Evolutionary conservation across 441 rosid species (phyloP).

Genomic region (Adansonia rubrostipa): DNA sequence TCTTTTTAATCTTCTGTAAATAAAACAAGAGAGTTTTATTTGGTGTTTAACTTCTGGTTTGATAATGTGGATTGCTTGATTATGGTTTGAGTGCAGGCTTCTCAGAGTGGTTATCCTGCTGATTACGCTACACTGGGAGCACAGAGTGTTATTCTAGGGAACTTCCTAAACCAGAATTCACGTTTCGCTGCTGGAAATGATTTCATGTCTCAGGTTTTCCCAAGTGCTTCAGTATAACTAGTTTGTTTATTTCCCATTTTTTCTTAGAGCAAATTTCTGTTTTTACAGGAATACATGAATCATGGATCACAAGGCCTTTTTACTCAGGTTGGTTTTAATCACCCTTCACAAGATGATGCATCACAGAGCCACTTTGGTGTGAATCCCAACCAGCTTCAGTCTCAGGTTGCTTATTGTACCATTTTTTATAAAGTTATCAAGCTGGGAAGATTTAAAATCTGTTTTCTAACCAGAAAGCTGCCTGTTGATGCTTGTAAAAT

Average conservation of each 20-base stretch:
- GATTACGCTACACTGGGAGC: constrained; percentile 95
- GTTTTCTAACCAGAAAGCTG: background rate
- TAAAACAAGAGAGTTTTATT: background rate
- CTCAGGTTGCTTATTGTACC: constrained; percentile 64
- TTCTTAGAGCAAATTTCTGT: constrained; percentile 10
- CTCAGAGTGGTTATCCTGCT: constrained; percentile 85
- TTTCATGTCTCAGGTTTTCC: constrained; percentile 96
- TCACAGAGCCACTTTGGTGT: constrained; percentile 78
- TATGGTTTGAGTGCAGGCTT: constrained; percentile 50
- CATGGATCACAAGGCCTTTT: constrained; percentile 93
- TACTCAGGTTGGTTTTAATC: constrained; percentile 85
- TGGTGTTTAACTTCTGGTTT: background rate
- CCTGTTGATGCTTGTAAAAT: background rate
- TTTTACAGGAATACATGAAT: constrained; percentile 79
- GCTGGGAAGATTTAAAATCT: background rate
- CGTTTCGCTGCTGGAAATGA: constrained; percentile 87
- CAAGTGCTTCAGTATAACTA: background rate
- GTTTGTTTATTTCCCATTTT: constrained; percentile 3
- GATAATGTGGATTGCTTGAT: constrained; percentile 20
- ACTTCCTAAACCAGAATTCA: constrained; percentile 85
- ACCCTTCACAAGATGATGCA: constrained; percentile 83
- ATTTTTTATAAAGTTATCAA: background rate
- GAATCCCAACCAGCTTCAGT: constrained; percentile 77
- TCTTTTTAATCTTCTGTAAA: background rate
- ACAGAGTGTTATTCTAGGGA: constrained; percentile 84